Base-by-base conservation (phyloP, 164 flowering plant genomes). In the Piper longum region DNA sequence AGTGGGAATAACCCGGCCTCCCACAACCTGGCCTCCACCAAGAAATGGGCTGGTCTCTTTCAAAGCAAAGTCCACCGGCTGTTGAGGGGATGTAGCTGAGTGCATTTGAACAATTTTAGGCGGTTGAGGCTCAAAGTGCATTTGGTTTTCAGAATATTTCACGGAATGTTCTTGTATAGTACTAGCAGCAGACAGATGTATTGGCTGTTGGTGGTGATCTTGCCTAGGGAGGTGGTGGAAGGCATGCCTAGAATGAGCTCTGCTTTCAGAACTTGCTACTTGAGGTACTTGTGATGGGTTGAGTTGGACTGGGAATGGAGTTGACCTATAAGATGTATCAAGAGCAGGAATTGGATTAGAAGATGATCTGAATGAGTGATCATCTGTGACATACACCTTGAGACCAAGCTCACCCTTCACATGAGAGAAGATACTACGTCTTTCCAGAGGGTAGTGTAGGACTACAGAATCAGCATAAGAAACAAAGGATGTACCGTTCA, bases 41-140 rank as follows among this genome's bases (percentile, higher is more conserved):
- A 91, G 91, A 63, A 74, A 79, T 13, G 97, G 97, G 64, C 97
- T 91, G 2, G 95, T 88, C 73, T 86, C 97, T 70, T 91, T 91
- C n/a, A 91, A 81, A 3, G 91, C 85, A 76, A 67, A 91, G 54
- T 88, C 97, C 65, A 70, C 83, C 9, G 85, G 89, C 60, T 89
- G 96, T 42, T 88, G 63, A 14, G 93, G 69, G 40, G 86, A 64
- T 3, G 64, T 42, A 39, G 61, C 78, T 6, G 87, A 84, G 66
- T 83, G 70, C 84, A 87, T 73, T 11, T 77, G 84, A 13, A 88
- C 84, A 59, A 83, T 67, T 72, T 78, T 78, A 18, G 87, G 73
- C 17, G 85, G 79, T 56, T 26, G 36, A 26, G 36, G 36, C 36
- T 71, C 80, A 40, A 83, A 65, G 73, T 79, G 83, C 82, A 80